Percentiles rank a stretch among this genome's conserved stretches.
Evolutionary conservation across 768 basidiomycete genomes (phyloP).

Genomic region (Coprinopsis marcescibilis): DNA sequence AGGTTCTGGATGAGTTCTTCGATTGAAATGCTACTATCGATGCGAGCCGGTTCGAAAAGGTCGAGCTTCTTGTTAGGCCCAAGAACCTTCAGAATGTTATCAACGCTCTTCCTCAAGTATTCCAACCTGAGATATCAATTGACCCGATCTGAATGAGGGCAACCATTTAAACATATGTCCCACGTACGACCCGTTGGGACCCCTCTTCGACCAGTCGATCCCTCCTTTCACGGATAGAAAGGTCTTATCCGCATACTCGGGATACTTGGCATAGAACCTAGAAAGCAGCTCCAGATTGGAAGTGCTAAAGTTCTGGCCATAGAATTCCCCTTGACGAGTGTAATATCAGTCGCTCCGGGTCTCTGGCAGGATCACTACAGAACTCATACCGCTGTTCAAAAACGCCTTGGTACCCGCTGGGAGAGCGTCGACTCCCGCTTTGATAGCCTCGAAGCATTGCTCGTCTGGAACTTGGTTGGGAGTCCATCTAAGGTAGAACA

Average conservation of each 20-base stretch:
- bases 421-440: slow-evolving; percentile 39
- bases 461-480: slow-evolving; percentile 45
- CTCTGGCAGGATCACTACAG: too few relatives aligned
- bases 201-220: neutral
- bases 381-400: slow-evolving; percentile 30
- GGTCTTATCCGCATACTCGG: slow-evolving; percentile 9
- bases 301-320: slow-evolving; percentile 6
- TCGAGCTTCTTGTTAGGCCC: slow-evolving; percentile 53
- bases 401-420: slow-evolving; percentile 42
- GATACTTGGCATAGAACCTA: slow-evolving; percentile 9
- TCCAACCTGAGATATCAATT: neutral
- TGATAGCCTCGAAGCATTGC: slow-evolving; percentile 57
- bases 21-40: slow-evolving; percentile 36
- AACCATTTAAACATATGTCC: neutral
- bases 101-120: slow-evolving; percentile 30
- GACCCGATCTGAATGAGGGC: neutral
- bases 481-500: slow-evolving; percentile 27
- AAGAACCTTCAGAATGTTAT: slow-evolving; percentile 36
- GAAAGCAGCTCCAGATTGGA: slow-evolving; percentile 8
- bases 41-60: slow-evolving; percentile 49
- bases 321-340: slow-evolving; percentile 7
- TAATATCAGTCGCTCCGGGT: neutral
- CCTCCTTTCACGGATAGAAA: slow-evolving; percentile 9
- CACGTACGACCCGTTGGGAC: slow-evolving; percentile 2
- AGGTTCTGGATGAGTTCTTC: slow-evolving; percentile 42